Evolutionary conservation across 2,329 filamentous ascomycete species (phyloP), one percentile per base, ranked within the genome.

Genomic region (Atkinsonella hypoxylon): DNA sequence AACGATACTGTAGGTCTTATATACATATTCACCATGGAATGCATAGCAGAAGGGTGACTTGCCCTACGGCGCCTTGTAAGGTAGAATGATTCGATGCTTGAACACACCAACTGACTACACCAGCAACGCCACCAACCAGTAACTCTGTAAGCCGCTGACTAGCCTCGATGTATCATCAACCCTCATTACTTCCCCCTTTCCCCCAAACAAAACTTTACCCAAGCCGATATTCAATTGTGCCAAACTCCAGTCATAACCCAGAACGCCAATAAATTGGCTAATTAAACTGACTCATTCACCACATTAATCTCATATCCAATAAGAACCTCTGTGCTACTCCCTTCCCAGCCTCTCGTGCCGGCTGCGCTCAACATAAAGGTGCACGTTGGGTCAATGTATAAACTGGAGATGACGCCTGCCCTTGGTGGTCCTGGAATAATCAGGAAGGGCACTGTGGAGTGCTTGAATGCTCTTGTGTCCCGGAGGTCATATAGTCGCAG

Each of bases 291-390:
- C 17, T 53, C 52, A 45, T 47, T 49, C 32, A 53, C 48, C 20
- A 67, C 67, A 11, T 62, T 63, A 50, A 98, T 95, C 70, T 98
- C 93, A 67, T 98, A 98, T 15, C 93, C 93, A 50, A 98, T 80
- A 53, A 98, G 66, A 0, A 93, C 89, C 70, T 98, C 93, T 0
- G 93, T 97, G 36, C 78, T 83, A 18, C 78, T 82, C 1, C 93
- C 93, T 65, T 97, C 93, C 93, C 93, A 98, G 1, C 93, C 93
- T 55, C 93, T 74, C 55, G 93, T 97, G 0, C 93, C 93, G 4
- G 88, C 90, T 0, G 89, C 87, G 2, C 87, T 91, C 34, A 98
- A 78, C 85, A 98, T 91, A 63, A 90, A 97, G 17, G 82, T 78
- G 63, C 88, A 91, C 0, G 88, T 87, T 4, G 87, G 87, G 64